A percentile compares a stretch with the other conserved stretches of the same genome.
Evolutionary conservation across 805 yeast genomes (phyloP).

Genomic region (Monosporozyma solicola): DNA sequence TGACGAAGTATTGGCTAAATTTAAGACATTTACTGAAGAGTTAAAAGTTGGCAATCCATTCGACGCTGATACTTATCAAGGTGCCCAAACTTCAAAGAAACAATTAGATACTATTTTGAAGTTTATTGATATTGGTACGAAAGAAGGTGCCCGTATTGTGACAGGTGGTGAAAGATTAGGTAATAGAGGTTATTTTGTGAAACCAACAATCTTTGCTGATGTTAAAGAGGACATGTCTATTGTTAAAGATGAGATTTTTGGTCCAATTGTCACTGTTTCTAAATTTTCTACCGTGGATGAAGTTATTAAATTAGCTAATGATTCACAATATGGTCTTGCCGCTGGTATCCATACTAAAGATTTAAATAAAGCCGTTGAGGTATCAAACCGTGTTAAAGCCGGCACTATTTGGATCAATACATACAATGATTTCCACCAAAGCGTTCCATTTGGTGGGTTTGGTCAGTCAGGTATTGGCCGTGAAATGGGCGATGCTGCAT

Average conservation of each 20-base stretch:
- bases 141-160: conserved; percentile 73
- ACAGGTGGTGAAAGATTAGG: conserved; percentile 61
- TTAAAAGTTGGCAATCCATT: conserved; percentile 79
- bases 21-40: conserved; percentile 44
- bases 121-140: conserved; percentile 67
- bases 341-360: conserved; percentile 82
- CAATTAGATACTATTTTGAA: conserved; percentile 72
- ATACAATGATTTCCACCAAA: conserved; percentile 78
- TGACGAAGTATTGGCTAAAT: conserved; percentile 60
- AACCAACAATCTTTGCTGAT: conserved; percentile 69
- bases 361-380: conserved; percentile 65
- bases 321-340: conserved; percentile 76
- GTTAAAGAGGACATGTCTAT: conserved; percentile 59
- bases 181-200: conserved; percentile 56
- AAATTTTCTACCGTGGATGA: conserved; percentile 80
- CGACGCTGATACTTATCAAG: conserved; percentile 69
- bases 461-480: conserved; percentile 89
- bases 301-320: conserved; percentile 69
- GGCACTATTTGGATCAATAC: conserved; percentile 93
- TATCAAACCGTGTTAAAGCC: conserved; percentile 64
- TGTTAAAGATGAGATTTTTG: conserved; percentile 75
- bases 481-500: conserved; percentile 84
- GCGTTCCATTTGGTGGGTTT: conserved; percentile 90
- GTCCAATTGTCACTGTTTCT: conserved; percentile 81
- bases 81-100: conserved; percentile 79